Conservation (phyloP, 2,329 filamentous ascomycete species). For the Aspergillaceae sp. region DNA sequence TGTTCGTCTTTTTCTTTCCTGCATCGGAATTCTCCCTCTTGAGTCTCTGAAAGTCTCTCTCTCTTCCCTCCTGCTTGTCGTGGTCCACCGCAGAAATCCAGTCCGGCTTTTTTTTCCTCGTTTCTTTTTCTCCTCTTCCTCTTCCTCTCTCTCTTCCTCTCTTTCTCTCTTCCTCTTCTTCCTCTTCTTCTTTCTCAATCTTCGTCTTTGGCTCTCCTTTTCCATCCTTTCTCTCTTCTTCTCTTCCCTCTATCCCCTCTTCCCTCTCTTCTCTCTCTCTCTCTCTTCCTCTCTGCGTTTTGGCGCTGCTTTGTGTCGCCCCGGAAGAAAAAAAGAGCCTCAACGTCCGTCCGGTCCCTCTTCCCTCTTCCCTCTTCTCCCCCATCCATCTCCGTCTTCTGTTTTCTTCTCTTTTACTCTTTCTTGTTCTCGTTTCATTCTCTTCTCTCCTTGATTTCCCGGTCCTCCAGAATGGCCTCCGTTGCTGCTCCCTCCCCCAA, state of each 20-base stretch:
- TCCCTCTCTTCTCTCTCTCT: constrained; percentile 9
- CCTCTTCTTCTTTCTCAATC: constrained; percentile 4
- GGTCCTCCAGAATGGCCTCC: constrained; percentile 34
- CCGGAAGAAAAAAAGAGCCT: too few relatives aligned
- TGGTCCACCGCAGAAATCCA: too few relatives aligned
- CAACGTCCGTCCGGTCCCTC: background rate
- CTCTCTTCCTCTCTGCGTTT: constrained; percentile 7
- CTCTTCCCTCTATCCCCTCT: constrained; percentile 2
- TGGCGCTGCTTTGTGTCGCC: too few relatives aligned
- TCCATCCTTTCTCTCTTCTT: constrained; percentile 4
- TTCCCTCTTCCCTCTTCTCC: constrained; percentile 8
- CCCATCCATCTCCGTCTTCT: background rate
- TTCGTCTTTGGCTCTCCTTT: background rate
- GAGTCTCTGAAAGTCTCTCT: too few relatives aligned
- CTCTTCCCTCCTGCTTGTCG: too few relatives aligned
- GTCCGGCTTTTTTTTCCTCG: too few relatives aligned
- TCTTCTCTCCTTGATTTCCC: constrained; percentile 14
- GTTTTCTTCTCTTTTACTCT: constrained; percentile 4
- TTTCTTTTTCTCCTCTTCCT: background rate
- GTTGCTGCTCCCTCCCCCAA: constrained; percentile 52
- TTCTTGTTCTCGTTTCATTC: background rate
- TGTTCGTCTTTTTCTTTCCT: too few relatives aligned
- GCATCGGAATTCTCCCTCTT: too few relatives aligned
- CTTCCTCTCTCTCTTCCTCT: constrained; percentile 12
- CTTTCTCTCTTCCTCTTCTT: constrained; percentile 7